A percentile compares a stretch with the other conserved stretches of the same genome.
These are phyloP conservation scores for Diaporthe sp. DNA, from an alignment of 2,329 filamentous ascomycete genomes.

Conservation along the genomic window DNA sequence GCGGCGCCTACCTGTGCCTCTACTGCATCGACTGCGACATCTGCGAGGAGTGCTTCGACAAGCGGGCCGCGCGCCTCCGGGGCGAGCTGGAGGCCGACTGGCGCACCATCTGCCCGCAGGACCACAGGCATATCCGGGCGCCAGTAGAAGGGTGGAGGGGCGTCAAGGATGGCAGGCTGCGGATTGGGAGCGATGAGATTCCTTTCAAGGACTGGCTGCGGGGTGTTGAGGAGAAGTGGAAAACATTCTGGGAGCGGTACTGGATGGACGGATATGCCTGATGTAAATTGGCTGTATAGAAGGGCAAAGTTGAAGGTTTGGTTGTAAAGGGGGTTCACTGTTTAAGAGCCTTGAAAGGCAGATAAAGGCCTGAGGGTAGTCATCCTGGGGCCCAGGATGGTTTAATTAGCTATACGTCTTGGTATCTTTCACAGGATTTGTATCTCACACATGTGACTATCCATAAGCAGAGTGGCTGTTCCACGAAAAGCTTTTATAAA, in stretches of 20 bases:
- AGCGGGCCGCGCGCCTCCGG: slow-evolving; percentile 36
- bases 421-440: too few species aligned
- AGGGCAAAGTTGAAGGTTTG: too few species aligned
- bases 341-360: too few species aligned
- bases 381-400: too few species aligned
- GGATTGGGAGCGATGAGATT: slow-evolving; percentile 37
- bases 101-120: slow-evolving; percentile 40
- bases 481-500: too few species aligned
- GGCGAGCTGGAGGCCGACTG: slow-evolving; percentile 39
- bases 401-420: too few species aligned
- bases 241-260: not conserved
- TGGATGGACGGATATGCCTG: not conserved
- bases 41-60: slow-evolving; percentile 41
- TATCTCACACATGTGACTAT: too few species aligned
- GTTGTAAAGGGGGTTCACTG: too few species aligned
- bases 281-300: not conserved
- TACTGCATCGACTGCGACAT: slow-evolving; percentile 42
- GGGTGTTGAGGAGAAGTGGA: not conserved
- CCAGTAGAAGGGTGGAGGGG: slow-evolving; percentile 44
- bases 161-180: slow-evolving; percentile 42
- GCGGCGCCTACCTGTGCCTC: slow-evolving; percentile 42
- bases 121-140: slow-evolving; percentile 43
- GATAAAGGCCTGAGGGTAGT: too few species aligned
- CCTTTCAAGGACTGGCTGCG: not conserved
- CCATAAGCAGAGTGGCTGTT: too few species aligned